These are phyloP conservation scores for Nigrograna mackinnonii DNA, from an alignment of 2,329 filamentous ascomycete species.

Conservation along the genomic window DNA sequence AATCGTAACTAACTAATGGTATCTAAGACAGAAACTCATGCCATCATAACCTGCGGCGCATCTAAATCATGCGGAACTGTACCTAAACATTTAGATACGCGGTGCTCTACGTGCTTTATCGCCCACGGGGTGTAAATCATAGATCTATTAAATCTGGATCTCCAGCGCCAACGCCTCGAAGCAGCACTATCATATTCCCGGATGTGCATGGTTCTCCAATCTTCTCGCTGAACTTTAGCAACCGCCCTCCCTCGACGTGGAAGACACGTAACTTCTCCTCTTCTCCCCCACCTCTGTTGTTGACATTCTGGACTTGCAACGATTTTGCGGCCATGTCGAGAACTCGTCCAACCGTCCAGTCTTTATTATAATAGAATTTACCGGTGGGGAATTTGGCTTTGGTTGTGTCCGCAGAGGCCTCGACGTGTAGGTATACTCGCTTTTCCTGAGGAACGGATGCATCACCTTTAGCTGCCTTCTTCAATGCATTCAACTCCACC, in stretches of 20 bases:
- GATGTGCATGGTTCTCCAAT: slow-evolving; percentile 72
- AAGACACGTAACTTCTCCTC: slow-evolving; percentile 84
- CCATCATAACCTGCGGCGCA: no score
- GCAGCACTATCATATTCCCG: slow-evolving; percentile 87
- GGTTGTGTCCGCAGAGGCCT: slow-evolving; percentile 85
- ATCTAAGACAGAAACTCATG: no score
- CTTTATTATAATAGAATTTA: slow-evolving; percentile 56
- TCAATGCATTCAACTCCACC: slow-evolving; percentile 75
- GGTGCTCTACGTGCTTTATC: no score
- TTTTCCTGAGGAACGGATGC: slow-evolving; percentile 79
- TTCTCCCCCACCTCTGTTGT: slow-evolving; percentile 76
- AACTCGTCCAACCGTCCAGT: slow-evolving; percentile 88
- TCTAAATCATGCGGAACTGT: no score
- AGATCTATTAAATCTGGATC: slow-evolving; percentile 69
- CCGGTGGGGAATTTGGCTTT: slow-evolving; percentile 76
- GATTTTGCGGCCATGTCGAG: slow-evolving; percentile 77
- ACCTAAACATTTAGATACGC: no score
- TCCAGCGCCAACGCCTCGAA: slow-evolving; percentile 84
- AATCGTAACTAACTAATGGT: no score
- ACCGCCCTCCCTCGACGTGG: slow-evolving; percentile 84
- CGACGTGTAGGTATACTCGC: slow-evolving; percentile 86
- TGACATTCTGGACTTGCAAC: slow-evolving; percentile 80
- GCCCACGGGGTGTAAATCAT: slow-evolving; percentile 11
- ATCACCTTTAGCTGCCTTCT: slow-evolving; percentile 89
- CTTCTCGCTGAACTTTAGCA: slow-evolving; percentile 88